Percentiles rank a stretch among this genome's conserved stretches.
phyloP scores from a whole-genome alignment of 2,329 filamentous ascomycete genomes.

The Trichoderma hamatum region DNA sequence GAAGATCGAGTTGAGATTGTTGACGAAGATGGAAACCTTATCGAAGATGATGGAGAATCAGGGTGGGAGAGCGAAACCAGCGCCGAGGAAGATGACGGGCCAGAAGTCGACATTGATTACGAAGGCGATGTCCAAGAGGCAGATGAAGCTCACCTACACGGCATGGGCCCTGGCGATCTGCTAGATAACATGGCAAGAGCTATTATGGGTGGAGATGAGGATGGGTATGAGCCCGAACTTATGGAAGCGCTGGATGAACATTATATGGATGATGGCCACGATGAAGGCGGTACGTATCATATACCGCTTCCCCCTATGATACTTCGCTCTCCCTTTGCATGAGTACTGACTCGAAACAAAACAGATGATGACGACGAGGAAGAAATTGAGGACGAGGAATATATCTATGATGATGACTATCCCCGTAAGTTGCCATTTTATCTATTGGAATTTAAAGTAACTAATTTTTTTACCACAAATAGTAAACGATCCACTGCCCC shows the following conservation, averaged over 20 bases:
- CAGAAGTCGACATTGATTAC: slow-evolving; percentile 59
- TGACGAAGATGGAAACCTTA: slow-evolving; percentile 63
- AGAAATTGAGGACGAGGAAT: slow-evolving; percentile 69
- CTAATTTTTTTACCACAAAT: no score
- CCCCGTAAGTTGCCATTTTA: slow-evolving; percentile 50
- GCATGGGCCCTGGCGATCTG: slow-evolving; percentile 49
- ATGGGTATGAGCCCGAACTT: slow-evolving; percentile 56
- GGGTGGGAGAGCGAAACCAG: slow-evolving; percentile 65
- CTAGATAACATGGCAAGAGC: slow-evolving; percentile 60
- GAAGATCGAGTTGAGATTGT: slow-evolving; percentile 60
- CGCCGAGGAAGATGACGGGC: slow-evolving; percentile 57
- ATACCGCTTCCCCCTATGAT: background rate
- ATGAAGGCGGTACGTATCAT: slow-evolving; percentile 58
- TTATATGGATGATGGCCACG: slow-evolving; percentile 58
- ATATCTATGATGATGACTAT: slow-evolving; percentile 63
- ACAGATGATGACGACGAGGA: slow-evolving; percentile 63
- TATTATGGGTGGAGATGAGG: slow-evolving; percentile 56
- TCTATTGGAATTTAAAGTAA: no score
- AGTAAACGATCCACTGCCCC: slow-evolving; percentile 35
- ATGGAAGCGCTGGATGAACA: slow-evolving; percentile 55
- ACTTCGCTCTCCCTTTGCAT: background rate
- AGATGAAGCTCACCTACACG: slow-evolving; percentile 53
- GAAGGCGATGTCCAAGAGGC: slow-evolving; percentile 59
- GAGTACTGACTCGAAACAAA: slow-evolving; percentile 10
- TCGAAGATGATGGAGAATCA: slow-evolving; percentile 62